phyloP scores from a whole-genome alignment of 2,329 filamentous ascomycete genomes.

The Knufia petricola region DNA sequence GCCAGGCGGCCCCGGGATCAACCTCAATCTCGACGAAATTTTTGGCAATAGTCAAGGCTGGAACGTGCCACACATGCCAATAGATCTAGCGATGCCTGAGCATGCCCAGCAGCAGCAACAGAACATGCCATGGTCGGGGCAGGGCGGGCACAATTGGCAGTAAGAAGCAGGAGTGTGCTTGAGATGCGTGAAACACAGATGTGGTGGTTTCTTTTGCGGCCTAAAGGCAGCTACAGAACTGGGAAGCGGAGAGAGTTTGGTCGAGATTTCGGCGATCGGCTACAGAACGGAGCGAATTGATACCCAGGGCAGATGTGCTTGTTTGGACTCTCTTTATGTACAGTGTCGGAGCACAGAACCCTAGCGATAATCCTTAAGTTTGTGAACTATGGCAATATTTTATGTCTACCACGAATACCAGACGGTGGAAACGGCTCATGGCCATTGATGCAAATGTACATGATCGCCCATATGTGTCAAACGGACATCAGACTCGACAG shows the following conservation, averaged over 20 bases:
- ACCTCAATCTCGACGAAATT: slow-evolving; percentile 16
- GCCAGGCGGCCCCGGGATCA: slow-evolving; percentile 5
- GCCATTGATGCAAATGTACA: too few relatives aligned
- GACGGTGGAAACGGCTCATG: too few relatives aligned
- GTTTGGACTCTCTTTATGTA: too few relatives aligned
- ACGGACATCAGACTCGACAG: too few relatives aligned
- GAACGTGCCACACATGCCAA: slow-evolving; percentile 7
- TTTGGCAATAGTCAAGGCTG: slow-evolving; percentile 14
- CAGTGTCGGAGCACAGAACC: neutral
- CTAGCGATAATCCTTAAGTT: too few relatives aligned
- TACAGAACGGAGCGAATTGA: neutral
- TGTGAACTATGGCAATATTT: neutral
- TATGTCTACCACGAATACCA: neutral
- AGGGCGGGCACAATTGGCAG: neutral
- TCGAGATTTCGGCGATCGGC: too few relatives aligned
- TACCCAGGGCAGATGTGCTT: neutral
- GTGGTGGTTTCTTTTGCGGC: too few relatives aligned
- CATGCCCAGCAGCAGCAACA: neutral
- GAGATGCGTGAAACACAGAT: too few relatives aligned
- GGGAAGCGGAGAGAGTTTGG: too few relatives aligned
- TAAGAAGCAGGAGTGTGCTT: too few relatives aligned
- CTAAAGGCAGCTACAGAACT: too few relatives aligned
- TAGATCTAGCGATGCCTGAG: neutral
- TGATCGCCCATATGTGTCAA: too few relatives aligned
- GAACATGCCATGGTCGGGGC: neutral